Evolutionary conservation across 2,329 filamentous ascomycete species (phyloP), one percentile per base, ranked within the genome.

Genomic region (Xylariomycetidae sp.): DNA sequence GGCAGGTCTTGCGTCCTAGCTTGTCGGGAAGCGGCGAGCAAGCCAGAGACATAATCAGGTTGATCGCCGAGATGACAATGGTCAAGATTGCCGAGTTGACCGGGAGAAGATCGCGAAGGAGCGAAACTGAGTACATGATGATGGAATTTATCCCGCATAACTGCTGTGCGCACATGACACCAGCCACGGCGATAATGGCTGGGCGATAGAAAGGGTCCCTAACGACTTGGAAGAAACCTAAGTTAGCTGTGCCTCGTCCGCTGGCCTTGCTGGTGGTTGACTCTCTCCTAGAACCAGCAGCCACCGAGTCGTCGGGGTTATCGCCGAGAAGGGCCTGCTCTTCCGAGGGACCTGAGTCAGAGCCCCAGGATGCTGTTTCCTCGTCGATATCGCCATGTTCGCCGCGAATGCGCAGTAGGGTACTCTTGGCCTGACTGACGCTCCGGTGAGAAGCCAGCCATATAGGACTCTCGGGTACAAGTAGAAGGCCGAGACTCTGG

Each of bases 51-150:
- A 85, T 85, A 48, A 86, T 50, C 22, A 98, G 76, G 60, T 96
- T 96, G 54, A 95, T 75, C 10, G 79, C 72, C 1, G 88, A 95
- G 38, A 96, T 88, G 34, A 85, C 64, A 39, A 96, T 90, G 34
- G 90, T 94, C 32, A 98, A 72, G 1, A 93, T 64, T 0, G 83
- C 82, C 0, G 89, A 90, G 41, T 80, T 87, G 29, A 87, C 76
- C 4, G 86, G 83, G 0, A 98, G 74, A 2, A 96, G 73, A 42
- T 79, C 79, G 19, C 83, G 78, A 10, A 98, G 74, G 1, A 98
- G 77, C 1, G 85, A 88, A 5, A 96, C 92, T 2, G 89, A 94
- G 61, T 98, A 98, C 89, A 98, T 95, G 61, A 96, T 84, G 53
- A 96, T 90, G 38, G 84, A 90, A 72, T 98, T 96, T 64, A 96